Percentiles rank a stretch among this genome's conserved stretches.
Evolutionary conservation across 352 stramenopile genomes (phyloP).

Genomic region (Phytophthora colocasiae): DNA sequence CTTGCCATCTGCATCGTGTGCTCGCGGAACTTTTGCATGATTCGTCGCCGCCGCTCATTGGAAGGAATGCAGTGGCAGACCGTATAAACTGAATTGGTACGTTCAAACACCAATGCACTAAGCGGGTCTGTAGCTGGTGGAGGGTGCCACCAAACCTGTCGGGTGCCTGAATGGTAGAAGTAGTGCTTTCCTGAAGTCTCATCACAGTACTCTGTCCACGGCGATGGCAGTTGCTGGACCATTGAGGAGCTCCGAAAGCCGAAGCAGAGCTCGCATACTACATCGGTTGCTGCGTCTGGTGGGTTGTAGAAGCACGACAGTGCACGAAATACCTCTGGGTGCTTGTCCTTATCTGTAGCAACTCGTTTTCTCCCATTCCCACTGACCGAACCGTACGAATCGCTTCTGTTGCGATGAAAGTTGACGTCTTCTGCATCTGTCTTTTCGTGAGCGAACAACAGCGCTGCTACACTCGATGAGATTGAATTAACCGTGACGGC

Average conservation of each 20-base stretch:
- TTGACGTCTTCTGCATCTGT: constrained; percentile 1
- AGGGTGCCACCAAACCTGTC: constrained; percentile 54
- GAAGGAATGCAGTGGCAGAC: constrained; percentile 71
- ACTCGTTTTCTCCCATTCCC: not conserved
- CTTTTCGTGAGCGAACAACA: constrained; percentile 42
- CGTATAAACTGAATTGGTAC: constrained; percentile 63
- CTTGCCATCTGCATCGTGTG: constrained; percentile 49
- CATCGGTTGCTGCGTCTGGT: constrained; percentile 50
- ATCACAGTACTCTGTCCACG: constrained; percentile 60
- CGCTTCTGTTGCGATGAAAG: constrained; percentile 2
- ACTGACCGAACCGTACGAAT: not conserved
- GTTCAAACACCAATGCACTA: constrained; percentile 58
- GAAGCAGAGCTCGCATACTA: constrained; percentile 60
- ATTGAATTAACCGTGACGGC: constrained; percentile 36
- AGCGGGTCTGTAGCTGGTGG: constrained; percentile 45
- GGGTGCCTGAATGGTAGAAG: constrained; percentile 51
- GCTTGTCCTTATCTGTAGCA: constrained; percentile 34
- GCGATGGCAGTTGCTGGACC: constrained; percentile 41
- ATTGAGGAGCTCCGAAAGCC: constrained; percentile 47
- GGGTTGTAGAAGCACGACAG: constrained; percentile 61
- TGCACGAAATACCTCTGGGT: constrained; percentile 33
- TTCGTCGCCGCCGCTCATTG: constrained; percentile 45
- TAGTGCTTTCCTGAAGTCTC: constrained; percentile 59
- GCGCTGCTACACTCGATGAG: constrained; percentile 30
- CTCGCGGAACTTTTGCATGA: constrained; percentile 66